Conservation (phyloP, 345 rosid genomes). For the Eucalyptus guilfoylei region DNA sequence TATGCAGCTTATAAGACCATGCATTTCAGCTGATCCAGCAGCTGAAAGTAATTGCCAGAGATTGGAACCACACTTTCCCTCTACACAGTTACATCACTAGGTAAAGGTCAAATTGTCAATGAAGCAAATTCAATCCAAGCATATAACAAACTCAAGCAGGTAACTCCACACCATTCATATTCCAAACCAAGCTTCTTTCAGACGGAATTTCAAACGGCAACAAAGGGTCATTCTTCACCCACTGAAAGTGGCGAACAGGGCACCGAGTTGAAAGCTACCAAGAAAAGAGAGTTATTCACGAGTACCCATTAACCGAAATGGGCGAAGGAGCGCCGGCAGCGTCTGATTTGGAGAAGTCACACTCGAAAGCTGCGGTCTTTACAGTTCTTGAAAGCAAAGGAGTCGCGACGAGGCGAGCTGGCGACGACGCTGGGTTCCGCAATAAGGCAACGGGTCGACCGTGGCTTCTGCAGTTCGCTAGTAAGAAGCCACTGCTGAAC, state of each 20-base stretch:
- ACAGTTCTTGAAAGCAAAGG: background rate
- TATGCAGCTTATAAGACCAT: background rate
- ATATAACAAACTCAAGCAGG: background rate
- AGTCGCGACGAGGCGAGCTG: background rate
- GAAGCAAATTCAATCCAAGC: background rate
- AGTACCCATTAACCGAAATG: constrained; percentile 35
- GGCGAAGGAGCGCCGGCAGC: constrained; percentile 5
- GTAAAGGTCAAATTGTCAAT: background rate
- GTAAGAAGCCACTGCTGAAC: background rate
- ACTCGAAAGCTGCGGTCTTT: constrained; percentile 8
- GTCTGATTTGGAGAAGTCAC: constrained; percentile 20
- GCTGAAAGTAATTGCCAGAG: background rate
- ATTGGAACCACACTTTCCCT: background rate
- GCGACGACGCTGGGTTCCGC: background rate
- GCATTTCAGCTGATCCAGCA: background rate
- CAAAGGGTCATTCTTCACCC: background rate
- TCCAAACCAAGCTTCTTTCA: background rate
- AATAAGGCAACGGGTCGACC: background rate
- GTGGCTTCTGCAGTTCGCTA: background rate
- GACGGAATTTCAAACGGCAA: background rate
- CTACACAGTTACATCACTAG: background rate
- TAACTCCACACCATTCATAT: background rate
- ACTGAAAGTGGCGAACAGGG: background rate
- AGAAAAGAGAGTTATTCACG: background rate
- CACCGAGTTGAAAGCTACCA: background rate